Base-by-base conservation (phyloP, 2,329 filamentous ascomycete genomes). In the Epichloe typhina region DNA sequence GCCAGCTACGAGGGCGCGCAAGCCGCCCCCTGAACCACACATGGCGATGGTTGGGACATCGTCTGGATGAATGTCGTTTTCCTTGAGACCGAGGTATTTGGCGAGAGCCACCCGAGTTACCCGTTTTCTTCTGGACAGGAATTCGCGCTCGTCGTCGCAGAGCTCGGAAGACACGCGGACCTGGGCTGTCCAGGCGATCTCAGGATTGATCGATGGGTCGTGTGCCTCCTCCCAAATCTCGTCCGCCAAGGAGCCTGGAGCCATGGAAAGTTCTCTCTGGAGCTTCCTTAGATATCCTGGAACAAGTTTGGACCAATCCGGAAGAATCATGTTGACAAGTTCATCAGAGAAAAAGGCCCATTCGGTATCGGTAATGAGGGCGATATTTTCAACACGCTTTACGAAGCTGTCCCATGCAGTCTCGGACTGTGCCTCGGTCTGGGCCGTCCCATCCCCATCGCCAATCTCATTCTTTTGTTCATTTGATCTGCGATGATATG, bases 211-310 rank as follows among this genome's bases (percentile, higher is more conserved):
- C 46, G 80, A 73, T 0, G 89, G 81, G 62, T 97, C 87, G 52
- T 89, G 86, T 1, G 93, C 88, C 60, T 97, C 91, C 56, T 76
- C 74, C 93, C 93, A 97, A 52, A 98, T 93, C 58, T 96, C 87
- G 61, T 94, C 85, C 12, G 91, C 88, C 41, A 98, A 71, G 0
- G 89, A 95, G 1, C 89, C 91, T 0, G 88, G 86, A 0, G 84
- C 80, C 80, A 93, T 84, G 36, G 88, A 93, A 15, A 96, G 73
- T 67, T 97, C 91, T 21, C 80, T 79, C 63, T 95, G 89, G 36
- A 97, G 76, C 65, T 95, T 96, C 53, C 79, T 76, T 50, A 94
- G 71, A 50, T 87, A 88, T 3, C 74, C 82, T 0, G 90, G 90
- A 17, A 96, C 71, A 41, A 80, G 64, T 56, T 81, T 84, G 36